phyloP scores from a whole-genome alignment of 208 protist genomes.

The Strigomonas culicis region DNA sequence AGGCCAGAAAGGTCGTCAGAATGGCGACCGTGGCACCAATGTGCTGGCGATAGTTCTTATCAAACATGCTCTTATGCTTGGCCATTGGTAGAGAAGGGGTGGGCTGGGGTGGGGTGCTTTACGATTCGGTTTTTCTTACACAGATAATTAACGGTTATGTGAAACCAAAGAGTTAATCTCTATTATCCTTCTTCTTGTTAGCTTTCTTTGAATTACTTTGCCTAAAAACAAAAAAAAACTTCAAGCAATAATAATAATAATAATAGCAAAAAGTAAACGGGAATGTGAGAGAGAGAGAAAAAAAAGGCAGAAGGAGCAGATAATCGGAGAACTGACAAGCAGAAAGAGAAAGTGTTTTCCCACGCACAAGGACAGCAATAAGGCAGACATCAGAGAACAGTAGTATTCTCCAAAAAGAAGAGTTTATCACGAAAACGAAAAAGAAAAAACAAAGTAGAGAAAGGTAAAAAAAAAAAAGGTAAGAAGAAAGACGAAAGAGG shows the following conservation, averaged over 20 bases:
- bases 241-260: slow-evolving; percentile 3
- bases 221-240: neutral
- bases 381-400: neutral
- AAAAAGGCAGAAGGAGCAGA: slow-evolving; percentile 2
- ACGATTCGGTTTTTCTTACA: neutral
- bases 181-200: neutral
- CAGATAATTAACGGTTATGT: no score
- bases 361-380: neutral
- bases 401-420: neutral
- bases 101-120: neutral
- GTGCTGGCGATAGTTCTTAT: slow-evolving; percentile 44
- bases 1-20: slow-evolving; percentile 34
- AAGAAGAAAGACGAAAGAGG: neutral
- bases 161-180: neutral
- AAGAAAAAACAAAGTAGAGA: slow-evolving; percentile 6
- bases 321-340: neutral
- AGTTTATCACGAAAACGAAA: neutral
- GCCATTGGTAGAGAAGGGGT: neutral
- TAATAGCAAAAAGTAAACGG: slow-evolving; percentile 8
- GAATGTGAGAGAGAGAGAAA: slow-evolving; percentile 1
- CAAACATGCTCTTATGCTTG: slow-evolving; percentile 33
- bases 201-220: neutral
- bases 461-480: slow-evolving; percentile 1
- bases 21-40: slow-evolving; percentile 46
- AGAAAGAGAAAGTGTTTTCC: neutral